Conservation (phyloP, 768 basidiomycete species). For the Suillus sp. region DNA sequence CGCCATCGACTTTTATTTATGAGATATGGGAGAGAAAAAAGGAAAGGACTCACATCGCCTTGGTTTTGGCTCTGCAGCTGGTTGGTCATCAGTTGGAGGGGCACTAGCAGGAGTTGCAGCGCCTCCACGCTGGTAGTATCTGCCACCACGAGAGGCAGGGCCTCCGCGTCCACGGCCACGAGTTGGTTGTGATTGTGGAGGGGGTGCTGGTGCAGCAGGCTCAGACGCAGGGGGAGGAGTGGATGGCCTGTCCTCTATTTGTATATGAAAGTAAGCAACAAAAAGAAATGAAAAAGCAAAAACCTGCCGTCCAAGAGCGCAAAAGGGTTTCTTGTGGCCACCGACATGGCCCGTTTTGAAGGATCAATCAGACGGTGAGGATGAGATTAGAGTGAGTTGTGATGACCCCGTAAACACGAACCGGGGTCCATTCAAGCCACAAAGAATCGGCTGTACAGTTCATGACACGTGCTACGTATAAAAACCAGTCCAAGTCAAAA, state of each 20-base stretch:
- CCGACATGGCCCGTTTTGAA: conserved; percentile 79
- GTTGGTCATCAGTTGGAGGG: conserved; percentile 38
- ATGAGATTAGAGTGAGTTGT: conserved; percentile 10
- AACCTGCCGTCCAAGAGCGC: conserved; percentile 75
- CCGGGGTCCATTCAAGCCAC: conserved; percentile 54
- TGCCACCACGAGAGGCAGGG: conserved; percentile 64
- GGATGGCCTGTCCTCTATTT: conserved; percentile 47
- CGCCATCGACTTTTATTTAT: conserved; percentile 40
- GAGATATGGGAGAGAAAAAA: background rate
- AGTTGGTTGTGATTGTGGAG: conserved; percentile 34
- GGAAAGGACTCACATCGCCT: conserved; percentile 31
- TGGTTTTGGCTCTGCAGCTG: conserved; percentile 35
- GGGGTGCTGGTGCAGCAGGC: conserved; percentile 26
- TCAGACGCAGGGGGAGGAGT: conserved; percentile 38
- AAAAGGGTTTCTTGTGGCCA: conserved; percentile 87
- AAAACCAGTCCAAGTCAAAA: conserved; percentile 5
- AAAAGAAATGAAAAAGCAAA: conserved; percentile 5
- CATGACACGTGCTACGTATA: conserved; percentile 27
- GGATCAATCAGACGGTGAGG: conserved; percentile 13
- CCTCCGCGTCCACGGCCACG: conserved; percentile 53
- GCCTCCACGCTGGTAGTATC: conserved; percentile 70
- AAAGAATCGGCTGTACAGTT: conserved; percentile 39
- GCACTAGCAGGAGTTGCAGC: conserved; percentile 43
- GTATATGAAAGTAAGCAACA: conserved; percentile 19
- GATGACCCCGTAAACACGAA: conserved; percentile 18